These are phyloP conservation scores for Neurospora sp. DNA, from an alignment of 495 filamentous ascomycete species.

Conservation along the genomic window DNA sequence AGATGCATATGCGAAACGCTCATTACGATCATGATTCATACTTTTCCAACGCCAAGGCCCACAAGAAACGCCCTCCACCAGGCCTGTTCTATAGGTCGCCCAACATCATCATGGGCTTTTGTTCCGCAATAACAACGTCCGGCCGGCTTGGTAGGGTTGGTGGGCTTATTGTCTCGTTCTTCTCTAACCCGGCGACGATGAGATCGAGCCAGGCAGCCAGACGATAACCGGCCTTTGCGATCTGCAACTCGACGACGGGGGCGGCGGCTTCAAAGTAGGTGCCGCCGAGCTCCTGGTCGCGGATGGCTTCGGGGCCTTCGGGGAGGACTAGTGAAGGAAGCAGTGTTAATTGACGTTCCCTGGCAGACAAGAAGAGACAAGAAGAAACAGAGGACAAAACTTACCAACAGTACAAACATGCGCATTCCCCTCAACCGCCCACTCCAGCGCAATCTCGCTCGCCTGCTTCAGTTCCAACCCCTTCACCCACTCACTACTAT, in stretches of 20 bases:
- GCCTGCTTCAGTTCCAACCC: slow-evolving; percentile 42
- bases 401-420: slow-evolving; percentile 46
- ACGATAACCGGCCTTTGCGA: slow-evolving; percentile 67
- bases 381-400: neutral
- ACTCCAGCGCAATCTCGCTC: slow-evolving; percentile 40
- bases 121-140: neutral
- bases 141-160: neutral
- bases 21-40: neutral
- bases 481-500: slow-evolving; percentile 35
- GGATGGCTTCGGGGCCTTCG: slow-evolving; percentile 40
- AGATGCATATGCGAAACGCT: neutral
- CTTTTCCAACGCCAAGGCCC: neutral
- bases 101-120: neutral
- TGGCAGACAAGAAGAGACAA: neutral
- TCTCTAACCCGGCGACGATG: no score
- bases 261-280: slow-evolving; percentile 57
- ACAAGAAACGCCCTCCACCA: neutral
- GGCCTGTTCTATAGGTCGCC: neutral
- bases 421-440: slow-evolving; percentile 52
- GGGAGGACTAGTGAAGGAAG: slow-evolving; percentile 38
- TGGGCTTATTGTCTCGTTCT: neutral
- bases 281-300: slow-evolving; percentile 47
- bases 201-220: slow-evolving; percentile 50
- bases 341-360: neutral
- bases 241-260: slow-evolving; percentile 56